These are phyloP conservation scores for Entonaema liquescens DNA, from an alignment of 495 filamentous ascomycete genomes.

Conservation along the genomic window DNA sequence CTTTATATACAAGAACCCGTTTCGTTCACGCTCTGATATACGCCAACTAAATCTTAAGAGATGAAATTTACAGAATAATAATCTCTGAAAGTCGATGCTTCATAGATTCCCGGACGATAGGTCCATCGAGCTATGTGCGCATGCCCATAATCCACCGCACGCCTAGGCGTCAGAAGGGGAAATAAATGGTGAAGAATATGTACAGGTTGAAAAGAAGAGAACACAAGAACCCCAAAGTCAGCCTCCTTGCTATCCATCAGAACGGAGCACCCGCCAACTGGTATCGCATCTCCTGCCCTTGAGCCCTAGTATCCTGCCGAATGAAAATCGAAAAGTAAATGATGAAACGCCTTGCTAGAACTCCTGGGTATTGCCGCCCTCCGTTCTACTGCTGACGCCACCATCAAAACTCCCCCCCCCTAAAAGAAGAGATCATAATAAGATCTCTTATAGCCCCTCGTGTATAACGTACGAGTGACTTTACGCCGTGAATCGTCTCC, in stretches of 20 bases:
- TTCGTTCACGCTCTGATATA: not conserved
- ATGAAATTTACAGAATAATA: not conserved
- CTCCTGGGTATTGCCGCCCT: not conserved
- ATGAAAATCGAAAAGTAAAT: not conserved
- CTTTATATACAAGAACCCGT: not conserved
- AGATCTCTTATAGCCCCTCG: conserved; percentile 13
- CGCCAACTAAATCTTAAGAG: not conserved
- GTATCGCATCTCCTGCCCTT: not conserved
- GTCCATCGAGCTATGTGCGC: not conserved
- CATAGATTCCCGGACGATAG: not conserved
- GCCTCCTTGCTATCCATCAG: conserved; percentile 3
- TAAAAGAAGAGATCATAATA: not conserved
- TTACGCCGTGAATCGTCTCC: conserved; percentile 38
- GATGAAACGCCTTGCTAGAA: not conserved
- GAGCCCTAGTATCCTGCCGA: not conserved
- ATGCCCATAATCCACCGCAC: not conserved
- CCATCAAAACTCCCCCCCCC: not conserved
- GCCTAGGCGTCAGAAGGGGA: not conserved
- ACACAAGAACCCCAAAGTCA: conserved; percentile 13
- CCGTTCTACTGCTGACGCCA: not conserved
- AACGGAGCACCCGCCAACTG: not conserved
- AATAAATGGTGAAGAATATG: conserved; percentile 25
- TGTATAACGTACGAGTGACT: not conserved
- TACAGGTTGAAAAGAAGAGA: conserved; percentile 29
- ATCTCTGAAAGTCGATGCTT: not conserved